phyloP scores from a whole-genome alignment of 129 eudicot species.

The Artemisia annua region DNA sequence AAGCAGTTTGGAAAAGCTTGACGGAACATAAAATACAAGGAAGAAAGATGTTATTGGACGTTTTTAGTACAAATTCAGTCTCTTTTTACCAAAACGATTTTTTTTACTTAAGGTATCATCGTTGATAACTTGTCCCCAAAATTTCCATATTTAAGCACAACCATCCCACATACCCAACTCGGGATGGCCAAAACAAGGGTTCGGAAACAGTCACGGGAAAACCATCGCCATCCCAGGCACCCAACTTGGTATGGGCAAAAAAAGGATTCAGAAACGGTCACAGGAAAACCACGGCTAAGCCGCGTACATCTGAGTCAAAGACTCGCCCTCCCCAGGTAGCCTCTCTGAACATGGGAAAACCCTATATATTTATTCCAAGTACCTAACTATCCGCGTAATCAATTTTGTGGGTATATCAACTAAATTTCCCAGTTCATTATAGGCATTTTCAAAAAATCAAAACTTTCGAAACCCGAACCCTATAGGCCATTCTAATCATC shows the following conservation, averaged over 20 bases:
- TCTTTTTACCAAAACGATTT: background rate
- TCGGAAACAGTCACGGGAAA: background rate
- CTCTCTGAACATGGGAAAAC: background rate
- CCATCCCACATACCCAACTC: background rate
- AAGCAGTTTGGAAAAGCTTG: too few relatives aligned
- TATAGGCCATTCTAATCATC: conserved; percentile 10
- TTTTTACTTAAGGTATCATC: conserved; percentile 9
- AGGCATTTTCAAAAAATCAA: background rate
- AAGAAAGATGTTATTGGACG: background rate
- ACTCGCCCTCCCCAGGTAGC: background rate
- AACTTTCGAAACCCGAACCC: background rate
- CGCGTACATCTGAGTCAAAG: background rate
- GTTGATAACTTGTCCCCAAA: conserved; percentile 17
- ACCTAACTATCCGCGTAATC: background rate
- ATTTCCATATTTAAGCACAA: conserved; percentile 7
- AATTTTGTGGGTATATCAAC: too few relatives aligned
- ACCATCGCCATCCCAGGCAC: background rate
- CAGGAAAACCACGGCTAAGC: background rate
- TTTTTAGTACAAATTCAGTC: background rate
- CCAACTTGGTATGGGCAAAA: too few relatives aligned
- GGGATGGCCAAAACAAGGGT: too few relatives aligned
- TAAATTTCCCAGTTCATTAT: background rate
- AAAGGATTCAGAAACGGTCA: background rate
- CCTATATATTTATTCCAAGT: too few relatives aligned
- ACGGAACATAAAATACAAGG: too few relatives aligned